These are phyloP conservation scores for Agrocybe praecox DNA, from an alignment of 768 basidiomycete genomes.

Conservation along the genomic window DNA sequence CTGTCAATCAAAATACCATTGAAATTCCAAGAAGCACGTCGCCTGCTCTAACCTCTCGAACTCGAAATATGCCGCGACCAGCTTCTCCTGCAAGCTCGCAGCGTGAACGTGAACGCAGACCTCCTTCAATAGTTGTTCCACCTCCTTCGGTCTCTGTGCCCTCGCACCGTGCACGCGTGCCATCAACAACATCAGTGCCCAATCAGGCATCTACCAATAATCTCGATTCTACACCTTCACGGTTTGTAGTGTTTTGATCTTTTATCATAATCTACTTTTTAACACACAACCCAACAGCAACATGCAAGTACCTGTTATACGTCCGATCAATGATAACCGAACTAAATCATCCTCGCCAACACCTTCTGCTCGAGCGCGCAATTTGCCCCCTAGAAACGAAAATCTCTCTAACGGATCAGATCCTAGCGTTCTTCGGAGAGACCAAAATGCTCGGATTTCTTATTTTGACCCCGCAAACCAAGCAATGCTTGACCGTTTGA, in stretches of 20 bases:
- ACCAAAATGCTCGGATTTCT: constrained; percentile 73
- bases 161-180: constrained; percentile 36
- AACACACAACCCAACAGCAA: constrained; percentile 19
- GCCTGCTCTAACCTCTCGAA: constrained; percentile 11
- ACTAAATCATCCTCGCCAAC: constrained; percentile 17
- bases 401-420: constrained; percentile 29
- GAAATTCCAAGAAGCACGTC: constrained; percentile 16
- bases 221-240: constrained; percentile 19
- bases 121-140: constrained; percentile 37
- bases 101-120: constrained; percentile 21
- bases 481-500: constrained; percentile 68
- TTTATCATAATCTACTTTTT: background rate
- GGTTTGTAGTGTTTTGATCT: constrained; percentile 8
- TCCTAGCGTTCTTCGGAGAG: constrained; percentile 47
- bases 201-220: constrained; percentile 30
- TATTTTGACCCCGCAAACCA: constrained; percentile 85
- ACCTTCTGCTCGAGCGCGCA: constrained; percentile 27
- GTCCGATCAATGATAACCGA: constrained; percentile 9
- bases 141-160: constrained; percentile 28
- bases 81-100: constrained; percentile 22
- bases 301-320: constrained; percentile 6
- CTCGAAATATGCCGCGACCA: constrained; percentile 18
- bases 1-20: constrained; percentile 12
- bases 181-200: constrained; percentile 44
- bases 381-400: constrained; percentile 24